Evolutionary conservation across 2,329 filamentous ascomycete species (phyloP), one percentile per base, ranked within the genome.

Genomic region (Cytospora mali): DNA sequence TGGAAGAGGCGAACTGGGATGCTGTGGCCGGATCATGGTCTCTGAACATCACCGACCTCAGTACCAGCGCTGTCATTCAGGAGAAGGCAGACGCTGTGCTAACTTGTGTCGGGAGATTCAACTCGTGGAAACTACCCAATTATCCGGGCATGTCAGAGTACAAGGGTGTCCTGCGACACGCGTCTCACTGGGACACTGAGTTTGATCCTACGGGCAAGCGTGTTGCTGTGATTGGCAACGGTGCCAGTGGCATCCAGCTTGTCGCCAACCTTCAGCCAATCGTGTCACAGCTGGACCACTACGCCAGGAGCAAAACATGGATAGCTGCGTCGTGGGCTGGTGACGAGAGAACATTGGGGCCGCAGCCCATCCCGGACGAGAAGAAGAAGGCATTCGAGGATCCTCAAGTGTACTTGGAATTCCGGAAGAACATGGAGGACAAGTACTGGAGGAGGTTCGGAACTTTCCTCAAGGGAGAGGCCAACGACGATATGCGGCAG

Each of bases 271-370:
- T 87, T 1, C 83, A 85, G 61, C 77, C 77, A 29, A 69, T 69
- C 0, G 82, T 81, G 1, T 69, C 67, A 1, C 81, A 78, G 2
- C 75, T 90, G 0, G 85, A 90, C 66, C 85, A 89, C 71, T 90
- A 89, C 66, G 85, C 82, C 1, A 78, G 88, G 11, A 87, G 83
- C 67, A 82, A 78, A 33, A 90, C 88, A 0, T 91, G 88, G 88
- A 85, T 91, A 29, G 85, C 88, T 0, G 80, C 84, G 1, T 84
- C 85, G 0, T 88, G 86, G 73, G 83, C 83, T 0, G 79, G 83
- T 35, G 75, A 83, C 63, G 75, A 83, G 67, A 81, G 85, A 33
- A 82, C 81, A 31, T 75, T 84, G 0, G 82, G 81, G 35, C 79
- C 87, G 0, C 86, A 88, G 52, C 77, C 78, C 0, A 85, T 84